These are phyloP conservation scores for Penicillium egyptiacum DNA, from an alignment of 495 filamentous ascomycete species.

Conservation along the genomic window DNA sequence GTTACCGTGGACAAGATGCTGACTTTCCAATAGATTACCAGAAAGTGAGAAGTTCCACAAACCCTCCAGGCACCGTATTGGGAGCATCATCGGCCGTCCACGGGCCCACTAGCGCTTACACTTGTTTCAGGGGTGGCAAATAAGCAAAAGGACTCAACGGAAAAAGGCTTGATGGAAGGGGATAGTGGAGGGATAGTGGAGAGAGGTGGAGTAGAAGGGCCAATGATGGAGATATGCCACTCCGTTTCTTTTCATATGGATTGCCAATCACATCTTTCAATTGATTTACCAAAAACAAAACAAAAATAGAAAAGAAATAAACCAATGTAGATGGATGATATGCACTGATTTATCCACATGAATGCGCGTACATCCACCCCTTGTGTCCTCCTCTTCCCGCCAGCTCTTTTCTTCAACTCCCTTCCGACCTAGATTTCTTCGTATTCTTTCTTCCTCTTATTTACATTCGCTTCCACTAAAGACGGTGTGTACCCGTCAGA, in stretches of 20 bases:
- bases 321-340: not conserved
- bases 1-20: not conserved
- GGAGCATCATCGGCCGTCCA: not conserved
- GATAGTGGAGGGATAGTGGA: no score
- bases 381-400: conserved; percentile 17
- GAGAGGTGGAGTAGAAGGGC: not conserved
- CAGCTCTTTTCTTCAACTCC: conserved; percentile 21
- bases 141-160: not conserved
- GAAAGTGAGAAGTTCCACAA: not conserved
- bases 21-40: not conserved
- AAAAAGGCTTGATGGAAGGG: not conserved
- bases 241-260: not conserved
- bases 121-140: conserved; percentile 15
- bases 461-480: conserved; percentile 6
- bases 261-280: not conserved
- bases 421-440: conserved; percentile 5
- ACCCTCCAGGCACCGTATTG: no score
- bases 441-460: conserved; percentile 6
- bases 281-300: not conserved
- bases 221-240: conserved; percentile 4
- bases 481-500: conserved; percentile 20
- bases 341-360: conserved; percentile 4
- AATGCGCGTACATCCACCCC: conserved; percentile 9
- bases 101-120: conserved; percentile 4
- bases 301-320: not conserved